phyloP scores from a whole-genome alignment of 345 rosid genomes.

The Viola odorata region DNA sequence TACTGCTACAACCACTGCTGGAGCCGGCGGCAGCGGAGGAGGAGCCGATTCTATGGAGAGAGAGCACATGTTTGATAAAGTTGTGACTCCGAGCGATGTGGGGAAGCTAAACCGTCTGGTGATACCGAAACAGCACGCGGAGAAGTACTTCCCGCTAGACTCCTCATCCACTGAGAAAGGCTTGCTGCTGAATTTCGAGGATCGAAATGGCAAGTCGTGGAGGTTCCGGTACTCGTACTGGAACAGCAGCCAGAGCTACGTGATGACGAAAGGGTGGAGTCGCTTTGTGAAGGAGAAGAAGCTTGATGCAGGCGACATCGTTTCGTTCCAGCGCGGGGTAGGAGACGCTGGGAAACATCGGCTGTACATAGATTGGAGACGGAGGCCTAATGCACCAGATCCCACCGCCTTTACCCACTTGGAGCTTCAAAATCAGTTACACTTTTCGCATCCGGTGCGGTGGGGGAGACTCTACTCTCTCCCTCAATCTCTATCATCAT shows the following conservation, averaged over 20 bases:
- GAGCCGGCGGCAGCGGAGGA: slow-evolving; percentile 12
- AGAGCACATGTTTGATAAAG: slow-evolving; percentile 81
- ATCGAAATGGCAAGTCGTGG: slow-evolving; percentile 82
- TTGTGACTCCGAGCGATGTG: slow-evolving; percentile 79
- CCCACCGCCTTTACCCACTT: slow-evolving; percentile 32
- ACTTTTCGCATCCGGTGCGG: slow-evolving; percentile 36
- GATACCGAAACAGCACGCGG: slow-evolving; percentile 85
- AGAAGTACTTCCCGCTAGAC: slow-evolving; percentile 58
- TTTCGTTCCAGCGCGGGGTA: slow-evolving; percentile 75
- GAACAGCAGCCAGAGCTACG: slow-evolving; percentile 98
- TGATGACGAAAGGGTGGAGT: slow-evolving; percentile 99
- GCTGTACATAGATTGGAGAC: slow-evolving; percentile 84
- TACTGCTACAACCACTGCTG: background rate
- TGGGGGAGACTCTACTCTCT: slow-evolving; percentile 56
- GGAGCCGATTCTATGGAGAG: slow-evolving; percentile 28
- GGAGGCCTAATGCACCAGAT: slow-evolving; percentile 57
- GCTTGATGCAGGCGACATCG: slow-evolving; percentile 87
- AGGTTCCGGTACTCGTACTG: slow-evolving; percentile 95
- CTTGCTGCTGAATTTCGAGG: slow-evolving; percentile 80
- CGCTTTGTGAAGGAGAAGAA: slow-evolving; percentile 97
- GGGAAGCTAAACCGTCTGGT: slow-evolving; percentile 74
- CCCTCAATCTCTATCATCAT: slow-evolving; percentile 28
- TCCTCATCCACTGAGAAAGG: slow-evolving; percentile 72
- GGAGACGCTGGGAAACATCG: slow-evolving; percentile 60
- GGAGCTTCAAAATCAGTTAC: slow-evolving; percentile 38